Evolutionary conservation across 2,329 filamentous ascomycete species (phyloP).

Genomic region (Mollisia scopiformis): DNA sequence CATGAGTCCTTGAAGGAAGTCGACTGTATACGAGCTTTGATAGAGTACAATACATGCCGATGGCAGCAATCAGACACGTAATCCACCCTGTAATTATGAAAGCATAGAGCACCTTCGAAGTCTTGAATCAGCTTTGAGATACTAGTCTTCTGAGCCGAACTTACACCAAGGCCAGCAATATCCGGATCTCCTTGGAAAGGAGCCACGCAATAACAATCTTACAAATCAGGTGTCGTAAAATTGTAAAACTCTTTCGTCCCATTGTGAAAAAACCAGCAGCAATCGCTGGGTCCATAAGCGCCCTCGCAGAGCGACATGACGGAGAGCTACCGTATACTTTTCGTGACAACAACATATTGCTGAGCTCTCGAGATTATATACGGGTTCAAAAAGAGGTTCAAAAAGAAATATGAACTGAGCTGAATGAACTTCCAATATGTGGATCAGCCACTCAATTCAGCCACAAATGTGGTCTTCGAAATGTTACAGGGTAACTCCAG

Average conservation of each 20-base stretch:
- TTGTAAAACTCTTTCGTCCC: not conserved
- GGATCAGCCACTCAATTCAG: no score
- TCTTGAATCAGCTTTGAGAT: not conserved
- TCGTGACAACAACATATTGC: no score
- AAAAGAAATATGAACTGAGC: no score
- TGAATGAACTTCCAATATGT: no score
- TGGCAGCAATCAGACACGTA: slow-evolving; percentile 16
- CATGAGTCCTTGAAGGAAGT: not conserved
- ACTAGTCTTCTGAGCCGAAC: not conserved
- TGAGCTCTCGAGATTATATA: no score
- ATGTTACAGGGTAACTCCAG: no score
- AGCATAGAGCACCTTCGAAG: slow-evolving; percentile 13
- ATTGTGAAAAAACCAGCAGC: not conserved
- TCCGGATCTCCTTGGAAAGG: slow-evolving; percentile 16
- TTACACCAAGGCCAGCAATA: slow-evolving; percentile 18
- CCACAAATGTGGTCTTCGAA: no score
- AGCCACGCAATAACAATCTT: not conserved
- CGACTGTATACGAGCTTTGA: slow-evolving; percentile 1
- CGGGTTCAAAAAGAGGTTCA: no score
- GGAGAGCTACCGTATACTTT: no score
- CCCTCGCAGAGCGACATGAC: not conserved
- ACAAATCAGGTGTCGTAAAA: not conserved
- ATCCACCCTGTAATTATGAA: slow-evolving; percentile 18
- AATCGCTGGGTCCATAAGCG: not conserved
- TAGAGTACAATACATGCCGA: slow-evolving; percentile 12